phyloP scores from a whole-genome alignment of 495 filamentous ascomycete species.

The Mycothermus thermophilus region DNA sequence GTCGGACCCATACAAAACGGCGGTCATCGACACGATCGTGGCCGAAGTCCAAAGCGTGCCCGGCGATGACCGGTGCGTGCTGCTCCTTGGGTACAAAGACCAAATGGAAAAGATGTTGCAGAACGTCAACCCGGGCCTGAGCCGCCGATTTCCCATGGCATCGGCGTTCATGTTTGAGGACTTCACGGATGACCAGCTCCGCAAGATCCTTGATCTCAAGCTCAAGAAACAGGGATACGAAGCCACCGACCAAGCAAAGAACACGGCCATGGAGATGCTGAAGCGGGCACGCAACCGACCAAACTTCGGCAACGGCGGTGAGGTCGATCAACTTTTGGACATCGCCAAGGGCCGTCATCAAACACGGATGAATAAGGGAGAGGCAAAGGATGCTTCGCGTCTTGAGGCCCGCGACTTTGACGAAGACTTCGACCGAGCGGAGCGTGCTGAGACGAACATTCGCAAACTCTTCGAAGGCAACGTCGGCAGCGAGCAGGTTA shows the following conservation, averaged over 20 bases:
- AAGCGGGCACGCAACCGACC: conserved; percentile 38
- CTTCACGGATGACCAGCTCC: conserved; percentile 45
- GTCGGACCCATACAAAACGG: conserved; percentile 45
- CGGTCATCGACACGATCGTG: conserved; percentile 67
- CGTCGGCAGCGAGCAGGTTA: conserved; percentile 50
- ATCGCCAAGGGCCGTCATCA: conserved; percentile 47
- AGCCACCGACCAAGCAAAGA: conserved; percentile 27
- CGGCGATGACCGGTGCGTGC: conserved; percentile 64
- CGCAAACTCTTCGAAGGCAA: conserved; percentile 48
- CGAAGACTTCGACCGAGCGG: conserved; percentile 44
- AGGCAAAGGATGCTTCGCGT: conserved; percentile 3
- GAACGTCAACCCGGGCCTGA: conserved; percentile 63
- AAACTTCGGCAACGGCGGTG: conserved; percentile 49
- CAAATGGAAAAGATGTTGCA: conserved; percentile 68
- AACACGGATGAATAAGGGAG: conserved; percentile 24
- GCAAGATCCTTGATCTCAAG: conserved; percentile 44
- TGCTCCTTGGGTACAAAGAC: conserved; percentile 67
- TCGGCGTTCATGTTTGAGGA: conserved; percentile 59
- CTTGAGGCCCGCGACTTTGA: conserved; percentile 59
- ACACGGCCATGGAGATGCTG: conserved; percentile 37
- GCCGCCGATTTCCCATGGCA: conserved; percentile 51
- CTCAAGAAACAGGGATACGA: conserved; percentile 34
- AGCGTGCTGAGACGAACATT: conserved; percentile 37
- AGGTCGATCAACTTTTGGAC: conserved; percentile 52
- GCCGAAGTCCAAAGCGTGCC: conserved; percentile 66